Evolutionary conservation across 768 basidiomycete genomes (phyloP).

Genomic region (Podaxis carcinomalis): DNA sequence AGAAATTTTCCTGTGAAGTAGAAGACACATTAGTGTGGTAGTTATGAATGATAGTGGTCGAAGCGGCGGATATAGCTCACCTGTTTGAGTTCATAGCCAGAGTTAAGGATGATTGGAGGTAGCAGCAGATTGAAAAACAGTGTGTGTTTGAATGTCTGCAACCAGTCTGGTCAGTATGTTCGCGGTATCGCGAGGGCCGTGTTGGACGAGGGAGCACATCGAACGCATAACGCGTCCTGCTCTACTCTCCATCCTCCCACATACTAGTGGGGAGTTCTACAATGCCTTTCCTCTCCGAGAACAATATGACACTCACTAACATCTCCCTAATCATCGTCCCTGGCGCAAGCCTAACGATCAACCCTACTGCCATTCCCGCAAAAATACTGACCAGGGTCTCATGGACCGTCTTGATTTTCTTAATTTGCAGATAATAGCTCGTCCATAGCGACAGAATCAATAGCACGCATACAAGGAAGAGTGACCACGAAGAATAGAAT

Average conservation of each 20-base stretch:
- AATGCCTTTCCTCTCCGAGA: background rate
- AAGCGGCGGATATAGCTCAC: conserved; percentile 33
- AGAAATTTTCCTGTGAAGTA: conserved; percentile 84
- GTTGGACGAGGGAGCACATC: background rate
- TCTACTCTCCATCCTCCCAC: background rate
- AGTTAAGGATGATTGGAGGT: conserved; percentile 97
- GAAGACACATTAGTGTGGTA: conserved; percentile 6
- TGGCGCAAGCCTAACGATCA: conserved; percentile 85
- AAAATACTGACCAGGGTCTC: conserved; percentile 95
- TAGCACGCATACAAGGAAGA: conserved; percentile 87
- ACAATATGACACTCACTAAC: conserved; percentile 62
- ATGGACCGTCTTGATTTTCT: conserved; percentile 90
- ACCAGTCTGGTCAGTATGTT: background rate
- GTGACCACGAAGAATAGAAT: conserved; percentile 91
- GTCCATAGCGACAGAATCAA: conserved; percentile 94
- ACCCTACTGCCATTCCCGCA: conserved; percentile 93
- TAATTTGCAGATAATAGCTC: conserved; percentile 97
- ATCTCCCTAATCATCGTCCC: conserved; percentile 96
- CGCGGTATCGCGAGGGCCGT: background rate
- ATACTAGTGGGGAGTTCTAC: background rate
- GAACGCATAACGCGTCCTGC: background rate
- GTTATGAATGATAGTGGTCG: background rate
- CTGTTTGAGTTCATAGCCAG: conserved; percentile 97
- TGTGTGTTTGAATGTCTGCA: conserved; percentile 91
- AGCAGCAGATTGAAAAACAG: conserved; percentile 98